Evolutionary conservation across 768 basidiomycete species (phyloP), one percentile per base, ranked within the genome.

Genomic region (Heimioporus sp.): DNA sequence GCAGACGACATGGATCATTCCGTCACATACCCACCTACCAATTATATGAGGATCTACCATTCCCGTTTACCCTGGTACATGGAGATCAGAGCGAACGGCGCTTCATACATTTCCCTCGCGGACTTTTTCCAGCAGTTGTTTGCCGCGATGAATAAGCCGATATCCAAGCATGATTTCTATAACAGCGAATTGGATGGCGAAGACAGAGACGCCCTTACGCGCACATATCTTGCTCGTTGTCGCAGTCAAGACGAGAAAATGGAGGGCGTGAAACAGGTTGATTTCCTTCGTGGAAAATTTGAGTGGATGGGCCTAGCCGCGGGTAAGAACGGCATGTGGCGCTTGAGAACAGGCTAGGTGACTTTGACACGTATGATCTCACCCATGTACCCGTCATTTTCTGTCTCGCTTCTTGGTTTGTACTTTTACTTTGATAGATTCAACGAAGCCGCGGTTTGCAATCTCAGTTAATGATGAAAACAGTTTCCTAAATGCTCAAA

Each of bases 61-160:
- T 67, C 77, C 0, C 69, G 72, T 34, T 67, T 85, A 1, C 86
- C 86, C 0, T 88, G 86, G 86, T 84, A 79, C 66, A 76, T 88
- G 63, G 85, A 87, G 56, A 71, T 86, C 16, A 60, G 62, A 20
- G 66, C 76, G 37, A 65, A 64, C 9, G 56, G 56, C 24, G 73
- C 75, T 3, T 67, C 77, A 20, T 85, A 84, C n/a, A 73, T 86
- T 48, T 82, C 83, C 6, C 68, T 87, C 3, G 68, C 69, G 32
- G 82, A 87, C 53, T 70, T 88, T 15, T 67, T 87, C 46, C 51
- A 57, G 31, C 76, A 78, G 52, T 65, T 86, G 42, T 76, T 71
- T 46, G 49, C 46, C 20, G 70, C 75, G 43, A 71, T 86, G 42
- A 65, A 71, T 47, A 66, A 61, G 43, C 75, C 67, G 9, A 82